Conservation (phyloP, 805 yeast genomes). For the Jamesozyma rosinii region DNA sequence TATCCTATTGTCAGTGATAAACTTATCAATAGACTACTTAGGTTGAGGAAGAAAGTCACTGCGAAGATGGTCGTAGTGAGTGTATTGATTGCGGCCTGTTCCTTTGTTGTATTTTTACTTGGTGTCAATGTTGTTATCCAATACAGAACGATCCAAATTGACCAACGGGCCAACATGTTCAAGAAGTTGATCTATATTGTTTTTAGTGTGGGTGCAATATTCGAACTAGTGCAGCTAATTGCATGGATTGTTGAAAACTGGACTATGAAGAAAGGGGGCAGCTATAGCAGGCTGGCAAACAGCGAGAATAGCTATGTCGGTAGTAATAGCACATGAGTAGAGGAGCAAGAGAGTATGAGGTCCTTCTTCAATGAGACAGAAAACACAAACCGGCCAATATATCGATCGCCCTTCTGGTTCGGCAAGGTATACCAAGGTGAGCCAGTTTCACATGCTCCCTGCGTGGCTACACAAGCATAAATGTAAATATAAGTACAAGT, state of each 20-base stretch:
- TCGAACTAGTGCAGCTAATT: conserved; percentile 8
- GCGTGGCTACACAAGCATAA: no score
- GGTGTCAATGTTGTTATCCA: conserved; percentile 32
- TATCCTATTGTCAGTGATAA: conserved; percentile 15
- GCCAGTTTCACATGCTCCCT: no score
- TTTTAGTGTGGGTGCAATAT: conserved; percentile 12
- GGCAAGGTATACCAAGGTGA: no score
- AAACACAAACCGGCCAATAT: no score
- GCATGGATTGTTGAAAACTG: conserved; percentile 3
- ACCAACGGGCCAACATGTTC: conserved; percentile 7
- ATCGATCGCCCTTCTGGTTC: no score
- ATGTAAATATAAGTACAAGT: no score
- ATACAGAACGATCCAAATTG: conserved; percentile 27
- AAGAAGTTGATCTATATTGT: conserved; percentile 14
- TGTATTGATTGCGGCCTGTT: conserved; percentile 19
- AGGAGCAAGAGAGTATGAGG: no score
- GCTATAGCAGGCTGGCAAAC: background rate
- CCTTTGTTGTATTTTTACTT: conserved; percentile 26
- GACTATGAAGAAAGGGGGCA: background rate
- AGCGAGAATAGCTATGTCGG: background rate
- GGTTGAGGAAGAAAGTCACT: background rate
- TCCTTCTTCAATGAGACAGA: no score
- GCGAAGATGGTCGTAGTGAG: conserved; percentile 11
- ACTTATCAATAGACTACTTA: background rate
- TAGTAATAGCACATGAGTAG: no score